A percentile compares a stretch with the other conserved stretches of the same genome.
Conservation (phyloP, 2,329 filamentous ascomycete genomes). For the Apiospora aurea region DNA sequence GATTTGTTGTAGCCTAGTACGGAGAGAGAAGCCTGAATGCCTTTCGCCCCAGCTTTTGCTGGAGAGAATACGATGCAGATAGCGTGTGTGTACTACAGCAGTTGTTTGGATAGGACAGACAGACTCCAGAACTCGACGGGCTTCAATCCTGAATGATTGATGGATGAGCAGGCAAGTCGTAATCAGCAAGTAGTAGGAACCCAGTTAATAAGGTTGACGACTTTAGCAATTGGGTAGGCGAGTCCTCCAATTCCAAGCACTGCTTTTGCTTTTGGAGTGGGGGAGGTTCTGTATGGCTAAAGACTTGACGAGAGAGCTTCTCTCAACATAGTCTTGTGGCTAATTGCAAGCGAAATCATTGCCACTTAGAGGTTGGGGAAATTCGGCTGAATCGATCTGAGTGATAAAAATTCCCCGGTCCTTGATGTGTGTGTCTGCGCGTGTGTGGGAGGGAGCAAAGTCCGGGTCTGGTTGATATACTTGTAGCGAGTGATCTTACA, state of each 20-base stretch:
- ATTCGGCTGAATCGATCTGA: background rate
- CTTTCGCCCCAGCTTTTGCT: background rate
- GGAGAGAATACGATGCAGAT: background rate
- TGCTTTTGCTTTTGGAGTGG: background rate
- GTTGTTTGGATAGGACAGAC: background rate
- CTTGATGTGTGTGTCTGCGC: background rate
- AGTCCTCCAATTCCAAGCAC: slow-evolving; percentile 13
- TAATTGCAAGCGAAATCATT: slow-evolving; percentile 21
- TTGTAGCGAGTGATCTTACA: background rate
- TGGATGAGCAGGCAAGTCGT: slow-evolving; percentile 5
- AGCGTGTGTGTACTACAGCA: background rate
- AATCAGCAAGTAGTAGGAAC: background rate
- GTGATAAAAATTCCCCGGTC: background rate
- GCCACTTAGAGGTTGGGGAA: slow-evolving; percentile 7
- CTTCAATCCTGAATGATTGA: background rate
- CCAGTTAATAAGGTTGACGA: slow-evolving; percentile 14
- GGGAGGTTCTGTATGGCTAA: slow-evolving; percentile 15
- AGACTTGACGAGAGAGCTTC: slow-evolving; percentile 18
- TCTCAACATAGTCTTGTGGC: slow-evolving; percentile 16
- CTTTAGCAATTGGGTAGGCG: slow-evolving; percentile 1
- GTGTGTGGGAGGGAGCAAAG: slow-evolving; percentile 1
- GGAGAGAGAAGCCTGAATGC: slow-evolving; percentile 12
- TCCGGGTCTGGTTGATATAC: slow-evolving; percentile 5
- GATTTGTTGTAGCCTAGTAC: background rate
- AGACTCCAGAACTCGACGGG: background rate